A percentile compares a stretch with the other conserved stretches of the same genome.
phyloP scores from a whole-genome alignment of 257 asterid genomes.

The Przewalskia tangutica region DNA sequence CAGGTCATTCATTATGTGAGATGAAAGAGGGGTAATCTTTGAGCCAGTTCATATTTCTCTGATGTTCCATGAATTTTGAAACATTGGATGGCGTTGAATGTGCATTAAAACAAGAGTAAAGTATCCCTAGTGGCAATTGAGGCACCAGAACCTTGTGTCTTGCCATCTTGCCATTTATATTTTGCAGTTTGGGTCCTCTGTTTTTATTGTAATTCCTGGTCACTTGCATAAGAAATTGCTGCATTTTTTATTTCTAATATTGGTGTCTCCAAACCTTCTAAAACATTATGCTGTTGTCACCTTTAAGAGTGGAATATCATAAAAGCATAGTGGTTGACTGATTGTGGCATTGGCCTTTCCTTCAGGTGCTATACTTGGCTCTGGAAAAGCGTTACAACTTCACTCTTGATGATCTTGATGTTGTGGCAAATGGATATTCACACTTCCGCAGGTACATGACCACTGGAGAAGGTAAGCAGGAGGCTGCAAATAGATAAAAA shows the following conservation, averaged over 20 bases:
- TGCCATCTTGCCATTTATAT: neutral
- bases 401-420: conserved; percentile 68
- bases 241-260: neutral
- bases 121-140: neutral
- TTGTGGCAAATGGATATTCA: conserved; percentile 85
- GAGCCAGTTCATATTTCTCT: neutral
- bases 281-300: neutral
- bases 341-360: neutral
- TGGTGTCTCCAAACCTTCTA: neutral
- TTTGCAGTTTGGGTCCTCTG: neutral
- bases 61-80: neutral
- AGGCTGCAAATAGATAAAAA: neutral
- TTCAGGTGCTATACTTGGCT: conserved; percentile 76
- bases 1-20: neutral
- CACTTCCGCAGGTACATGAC: conserved; percentile 52
- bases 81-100: neutral
- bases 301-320: neutral
- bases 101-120: neutral
- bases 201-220: neutral
- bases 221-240: neutral
- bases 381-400: conserved; percentile 93
- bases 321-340: neutral
- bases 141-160: neutral
- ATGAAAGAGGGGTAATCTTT: neutral
- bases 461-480: conserved; percentile 31